These are phyloP conservation scores for Nemophila menziesii DNA, from an alignment of 257 asterid genomes.

Conservation along the genomic window DNA sequence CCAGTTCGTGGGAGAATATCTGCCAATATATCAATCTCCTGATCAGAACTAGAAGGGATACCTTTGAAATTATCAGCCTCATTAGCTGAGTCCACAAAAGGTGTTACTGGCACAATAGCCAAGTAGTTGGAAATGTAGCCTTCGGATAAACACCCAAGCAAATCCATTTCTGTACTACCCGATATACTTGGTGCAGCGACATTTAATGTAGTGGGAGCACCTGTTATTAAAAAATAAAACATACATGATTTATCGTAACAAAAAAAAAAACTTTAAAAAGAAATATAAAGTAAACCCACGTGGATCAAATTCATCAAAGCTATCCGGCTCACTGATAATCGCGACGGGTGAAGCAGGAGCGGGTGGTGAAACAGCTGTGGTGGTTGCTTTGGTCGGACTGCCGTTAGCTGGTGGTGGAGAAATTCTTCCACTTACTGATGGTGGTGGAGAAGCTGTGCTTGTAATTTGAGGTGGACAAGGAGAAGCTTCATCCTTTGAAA, in stretches of 20 bases:
- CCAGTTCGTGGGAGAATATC: conserved; percentile 84
- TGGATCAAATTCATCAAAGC: conserved; percentile 92
- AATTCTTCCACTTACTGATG: conserved; percentile 17
- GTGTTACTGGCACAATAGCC: conserved; percentile 58
- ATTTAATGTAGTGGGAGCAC: conserved; percentile 38
- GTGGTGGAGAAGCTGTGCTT: conserved; percentile 25
- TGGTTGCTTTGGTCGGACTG: no score
- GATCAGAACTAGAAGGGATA: conserved; percentile 30
- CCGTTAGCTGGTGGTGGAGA: conserved; percentile 31
- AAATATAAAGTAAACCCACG: conserved; percentile 25
- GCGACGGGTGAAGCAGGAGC: conserved; percentile 34
- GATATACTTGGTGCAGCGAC: conserved; percentile 25
- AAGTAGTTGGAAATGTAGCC: conserved; percentile 42
- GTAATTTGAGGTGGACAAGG: conserved; percentile 46
- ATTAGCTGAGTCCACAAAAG: conserved; percentile 22
- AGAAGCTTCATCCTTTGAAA: conserved; percentile 57
- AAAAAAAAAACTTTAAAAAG: neutral
- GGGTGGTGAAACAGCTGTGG: conserved; percentile 47
- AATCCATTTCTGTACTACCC: conserved; percentile 47
- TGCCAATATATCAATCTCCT: conserved; percentile 71
- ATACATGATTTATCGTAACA: neutral
- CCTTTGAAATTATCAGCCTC: conserved; percentile 69
- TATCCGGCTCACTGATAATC: conserved; percentile 34
- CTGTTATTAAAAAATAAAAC: conserved; percentile 25
- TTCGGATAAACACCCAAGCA: conserved; percentile 65